Conservation (phyloP, 202 grass and related monocot genomes). For the Zoysia matrella region DNA sequence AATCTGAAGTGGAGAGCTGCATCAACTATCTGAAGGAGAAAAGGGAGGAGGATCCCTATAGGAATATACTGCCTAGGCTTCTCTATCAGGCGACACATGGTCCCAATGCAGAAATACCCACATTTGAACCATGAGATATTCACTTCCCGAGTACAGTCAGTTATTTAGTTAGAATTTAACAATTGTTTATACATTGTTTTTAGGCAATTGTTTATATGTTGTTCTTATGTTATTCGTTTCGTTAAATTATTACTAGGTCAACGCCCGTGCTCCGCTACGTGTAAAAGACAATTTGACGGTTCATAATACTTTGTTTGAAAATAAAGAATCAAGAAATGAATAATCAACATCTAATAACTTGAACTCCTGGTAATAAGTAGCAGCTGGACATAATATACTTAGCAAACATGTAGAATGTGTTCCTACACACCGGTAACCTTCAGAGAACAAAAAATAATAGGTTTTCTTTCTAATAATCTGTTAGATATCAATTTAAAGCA, state of each 20-base stretch:
- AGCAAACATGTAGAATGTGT: too few species aligned
- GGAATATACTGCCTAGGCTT: conserved; percentile 74
- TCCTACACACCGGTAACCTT: too few species aligned
- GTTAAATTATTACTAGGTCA: background rate
- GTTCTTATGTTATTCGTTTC: background rate
- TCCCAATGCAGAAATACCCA: conserved; percentile 66
- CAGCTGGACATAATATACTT: too few species aligned
- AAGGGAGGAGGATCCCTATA: conserved; percentile 84
- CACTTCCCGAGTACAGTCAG: conserved; percentile 34
- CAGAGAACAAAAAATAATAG: too few species aligned
- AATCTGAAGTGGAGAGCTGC: conserved; percentile 78
- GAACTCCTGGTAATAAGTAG: too few species aligned
- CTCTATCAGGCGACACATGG: conserved; percentile 71
- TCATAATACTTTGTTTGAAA: too few species aligned
- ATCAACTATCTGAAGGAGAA: conserved; percentile 81
- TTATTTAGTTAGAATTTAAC: conserved; percentile 26
- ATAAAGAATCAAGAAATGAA: too few species aligned
- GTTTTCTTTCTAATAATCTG: too few species aligned
- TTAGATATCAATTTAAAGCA: too few species aligned
- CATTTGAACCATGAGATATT: conserved; percentile 77
- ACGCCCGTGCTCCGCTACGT: too few species aligned
- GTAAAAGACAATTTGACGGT: too few species aligned
- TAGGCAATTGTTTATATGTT: conserved; percentile 29
- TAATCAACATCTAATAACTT: too few species aligned
- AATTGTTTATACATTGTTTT: background rate